Percentiles rank a stretch among this genome's conserved stretches.
phyloP scores from a whole-genome alignment of 148 eudicot genomes.

The Heliosperma pusillum region DNA sequence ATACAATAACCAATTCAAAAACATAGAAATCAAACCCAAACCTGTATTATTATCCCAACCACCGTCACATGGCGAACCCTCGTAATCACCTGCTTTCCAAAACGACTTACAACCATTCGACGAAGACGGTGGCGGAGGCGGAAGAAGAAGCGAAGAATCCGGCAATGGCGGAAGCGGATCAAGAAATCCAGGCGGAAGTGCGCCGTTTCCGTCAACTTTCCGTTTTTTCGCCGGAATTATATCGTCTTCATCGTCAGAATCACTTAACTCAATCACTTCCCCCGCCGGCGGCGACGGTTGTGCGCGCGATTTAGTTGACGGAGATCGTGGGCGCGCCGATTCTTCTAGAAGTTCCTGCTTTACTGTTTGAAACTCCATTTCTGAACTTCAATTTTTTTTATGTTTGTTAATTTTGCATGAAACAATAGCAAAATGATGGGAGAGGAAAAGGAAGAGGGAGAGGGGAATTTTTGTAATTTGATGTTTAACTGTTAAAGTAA shows the following conservation, averaged over 20 bases:
- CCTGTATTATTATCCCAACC: conserved; percentile 51
- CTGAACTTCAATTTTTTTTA: neutral
- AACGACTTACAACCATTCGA: conserved; percentile 51
- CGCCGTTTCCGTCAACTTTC: conserved; percentile 18
- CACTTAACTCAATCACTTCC: conserved; percentile 39
- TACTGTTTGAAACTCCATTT: conserved; percentile 31
- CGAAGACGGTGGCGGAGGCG: conserved; percentile 8
- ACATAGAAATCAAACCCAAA: conserved; percentile 16
- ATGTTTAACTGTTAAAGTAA: too few species aligned
- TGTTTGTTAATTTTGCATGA: neutral
- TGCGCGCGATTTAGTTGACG: neutral
- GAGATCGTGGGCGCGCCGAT: neutral
- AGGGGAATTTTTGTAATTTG: too few species aligned
- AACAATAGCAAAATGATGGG: neutral
- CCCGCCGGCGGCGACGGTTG: neutral
- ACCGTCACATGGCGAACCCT: conserved; percentile 27
- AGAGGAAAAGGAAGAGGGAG: too few species aligned
- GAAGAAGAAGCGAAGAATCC: conserved; percentile 1
- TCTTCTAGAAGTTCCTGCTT: conserved; percentile 30
- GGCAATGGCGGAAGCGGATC: conserved; percentile 52
- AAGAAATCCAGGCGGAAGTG: conserved; percentile 55
- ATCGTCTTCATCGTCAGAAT: conserved; percentile 36
- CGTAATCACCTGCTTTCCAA: conserved; percentile 93
- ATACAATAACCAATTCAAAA: neutral
- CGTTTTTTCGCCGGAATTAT: conserved; percentile 34